Conservation (phyloP, 305 asterid species). For the Lippia alba region DNA sequence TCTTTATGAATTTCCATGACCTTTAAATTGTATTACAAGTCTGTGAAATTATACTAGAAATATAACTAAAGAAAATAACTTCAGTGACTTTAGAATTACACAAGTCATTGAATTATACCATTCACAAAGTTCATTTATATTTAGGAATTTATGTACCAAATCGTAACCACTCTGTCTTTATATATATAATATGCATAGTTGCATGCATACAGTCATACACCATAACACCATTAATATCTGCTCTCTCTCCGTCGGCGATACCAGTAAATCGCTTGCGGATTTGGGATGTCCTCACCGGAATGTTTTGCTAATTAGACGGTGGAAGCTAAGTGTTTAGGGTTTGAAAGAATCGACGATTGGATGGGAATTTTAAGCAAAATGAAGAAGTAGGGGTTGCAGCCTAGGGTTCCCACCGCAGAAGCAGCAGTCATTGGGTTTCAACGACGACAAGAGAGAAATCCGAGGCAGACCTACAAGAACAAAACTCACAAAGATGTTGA, state of each 20-base stretch:
- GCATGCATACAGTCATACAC: no score
- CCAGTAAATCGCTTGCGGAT: background rate
- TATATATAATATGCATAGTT: no score
- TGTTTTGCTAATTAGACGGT: conserved; percentile 8
- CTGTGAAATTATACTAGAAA: no score
- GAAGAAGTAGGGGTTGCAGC: conserved; percentile 77
- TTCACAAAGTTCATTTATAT: no score
- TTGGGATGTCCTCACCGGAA: background rate
- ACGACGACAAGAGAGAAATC: conserved; percentile 69
- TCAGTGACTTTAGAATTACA: no score
- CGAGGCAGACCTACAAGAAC: conserved; percentile 80
- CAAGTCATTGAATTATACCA: no score
- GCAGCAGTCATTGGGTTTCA: conserved; percentile 58
- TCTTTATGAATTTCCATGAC: no score
- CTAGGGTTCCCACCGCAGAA: conserved; percentile 79
- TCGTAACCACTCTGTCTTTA: no score
- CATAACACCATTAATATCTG: no score
- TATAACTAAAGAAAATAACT: no score
- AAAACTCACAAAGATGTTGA: conserved; percentile 86
- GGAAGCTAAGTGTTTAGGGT: background rate
- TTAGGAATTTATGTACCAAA: no score
- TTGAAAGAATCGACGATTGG: conserved; percentile 6
- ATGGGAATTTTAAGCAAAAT: conserved; percentile 29
- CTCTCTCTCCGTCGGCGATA: background rate
- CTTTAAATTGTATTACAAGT: no score